Evolutionary conservation across 768 basidiomycete species (phyloP), one percentile per base, ranked within the genome.

Genomic region (Gymnopilus junonius): DNA sequence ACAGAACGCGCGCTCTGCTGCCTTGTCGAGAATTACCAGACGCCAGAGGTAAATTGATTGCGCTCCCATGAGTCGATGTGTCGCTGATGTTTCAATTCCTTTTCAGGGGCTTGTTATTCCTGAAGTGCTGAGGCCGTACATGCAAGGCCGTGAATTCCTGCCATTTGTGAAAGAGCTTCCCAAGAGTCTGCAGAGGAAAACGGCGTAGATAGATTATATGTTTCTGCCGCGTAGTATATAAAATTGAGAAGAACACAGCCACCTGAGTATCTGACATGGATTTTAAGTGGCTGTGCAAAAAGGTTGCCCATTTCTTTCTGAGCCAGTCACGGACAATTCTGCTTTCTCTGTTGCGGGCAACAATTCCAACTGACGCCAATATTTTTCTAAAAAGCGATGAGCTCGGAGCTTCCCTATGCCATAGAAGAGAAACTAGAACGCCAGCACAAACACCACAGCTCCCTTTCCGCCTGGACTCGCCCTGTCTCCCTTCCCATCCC

Each of bases 21-120:
- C 76, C 70, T 99, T 60, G 96, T 95, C n/a, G 97, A 99, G 80
- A 99, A 99, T 77, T 95, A 97, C 74, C 97, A 99, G 79, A 98
- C 95, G 0, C 84, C 92, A 0, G 95, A 97, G 54, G 96, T 97
- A 70, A 60, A 89, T 81, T 15, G 8, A 34, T 63, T 51, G 1
- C 17, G 53, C 35, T 35, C 20, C 56, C 10, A 27, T 27, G 64
- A 59, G 59, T 35, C 34, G 37, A 20, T 58, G 35, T 60, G 65
- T 45, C 43, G 55, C 32, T 55, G 68, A 48, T 20, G n/a, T 25
- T n/a, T 17, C 29, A 27, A 31, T 53, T n/a, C n/a, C n/a, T n/a
- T n/a, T 42, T 35, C 72, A 97, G 95, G 97, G 97, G 27, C 81
- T 99, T 61, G 82, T 87, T 55, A 89, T 99, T 70, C 97, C 97